Percentiles rank a stretch among this genome's conserved stretches.
These are phyloP conservation scores for Cystofilobasidium bisporidii DNA, from an alignment of 768 basidiomycete genomes.

Conservation along the genomic window DNA sequence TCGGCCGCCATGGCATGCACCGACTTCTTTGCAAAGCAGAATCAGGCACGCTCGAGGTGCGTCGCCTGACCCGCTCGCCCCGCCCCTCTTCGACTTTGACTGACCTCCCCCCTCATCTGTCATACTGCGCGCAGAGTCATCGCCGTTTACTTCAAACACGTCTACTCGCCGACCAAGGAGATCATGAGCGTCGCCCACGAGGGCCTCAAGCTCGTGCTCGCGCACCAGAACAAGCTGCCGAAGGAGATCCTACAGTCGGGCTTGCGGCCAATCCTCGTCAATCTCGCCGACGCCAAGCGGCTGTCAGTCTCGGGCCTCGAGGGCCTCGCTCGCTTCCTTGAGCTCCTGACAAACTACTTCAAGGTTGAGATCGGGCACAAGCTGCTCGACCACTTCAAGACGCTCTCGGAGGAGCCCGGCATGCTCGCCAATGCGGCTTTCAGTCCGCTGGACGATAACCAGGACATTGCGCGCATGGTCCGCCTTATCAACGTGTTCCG, in stretches of 20 bases:
- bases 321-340: slow-evolving; percentile 83
- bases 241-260: slow-evolving; percentile 93
- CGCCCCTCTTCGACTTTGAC: neutral
- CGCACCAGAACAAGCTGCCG: slow-evolving; percentile 80
- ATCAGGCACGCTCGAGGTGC: slow-evolving; percentile 74
- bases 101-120: neutral
- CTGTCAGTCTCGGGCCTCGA: slow-evolving; percentile 80
- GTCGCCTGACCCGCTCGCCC: slow-evolving; percentile 16
- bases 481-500: slow-evolving; percentile 97
- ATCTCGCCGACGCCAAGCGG: slow-evolving; percentile 89
- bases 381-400: slow-evolving; percentile 87
- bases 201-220: slow-evolving; percentile 76
- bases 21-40: slow-evolving; percentile 76
- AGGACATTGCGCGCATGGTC: slow-evolving; percentile 83
- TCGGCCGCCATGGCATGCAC: slow-evolving; percentile 91
- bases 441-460: slow-evolving; percentile 71
- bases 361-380: slow-evolving; percentile 99
- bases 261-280: slow-evolving; percentile 91
- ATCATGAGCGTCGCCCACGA: slow-evolving; percentile 94
- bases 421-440: slow-evolving; percentile 70
- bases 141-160: slow-evolving; percentile 92
- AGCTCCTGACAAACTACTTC: slow-evolving; percentile 95
- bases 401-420: slow-evolving; percentile 71
- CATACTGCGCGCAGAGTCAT: slow-evolving; percentile 57
- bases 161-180: slow-evolving; percentile 81